phyloP scores from a whole-genome alignment of 352 stramenopile genomes.

The Blastocystis sp. region DNA sequence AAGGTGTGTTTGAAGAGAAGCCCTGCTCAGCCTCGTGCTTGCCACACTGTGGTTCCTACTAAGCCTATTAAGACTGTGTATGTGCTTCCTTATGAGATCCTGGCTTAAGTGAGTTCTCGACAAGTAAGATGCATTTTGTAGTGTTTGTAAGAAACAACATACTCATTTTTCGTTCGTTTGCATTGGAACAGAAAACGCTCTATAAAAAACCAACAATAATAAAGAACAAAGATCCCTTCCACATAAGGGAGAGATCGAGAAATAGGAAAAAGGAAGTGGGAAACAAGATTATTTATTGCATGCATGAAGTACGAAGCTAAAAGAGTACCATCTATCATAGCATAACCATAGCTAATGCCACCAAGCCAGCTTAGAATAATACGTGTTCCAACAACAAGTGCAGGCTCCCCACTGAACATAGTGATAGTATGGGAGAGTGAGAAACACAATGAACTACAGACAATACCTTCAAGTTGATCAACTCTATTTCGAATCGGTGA shows the following conservation, averaged over 20 bases:
- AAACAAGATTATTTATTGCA: neutral
- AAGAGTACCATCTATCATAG: neutral
- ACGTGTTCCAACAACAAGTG: neutral
- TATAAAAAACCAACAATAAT: too few relatives aligned
- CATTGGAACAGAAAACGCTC: too few relatives aligned
- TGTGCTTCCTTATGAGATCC: conserved; percentile 67
- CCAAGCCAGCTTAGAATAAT: neutral
- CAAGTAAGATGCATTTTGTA: conserved; percentile 57
- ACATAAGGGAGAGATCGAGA: too few relatives aligned
- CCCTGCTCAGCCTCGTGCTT: conserved; percentile 79
- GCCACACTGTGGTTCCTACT: conserved; percentile 59
- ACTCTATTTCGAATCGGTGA: neutral
- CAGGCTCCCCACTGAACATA: neutral
- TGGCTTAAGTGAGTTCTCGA: conserved; percentile 55
- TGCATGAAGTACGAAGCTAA: neutral
- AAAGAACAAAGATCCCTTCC: neutral
- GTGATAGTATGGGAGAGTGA: neutral
- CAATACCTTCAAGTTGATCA: neutral
- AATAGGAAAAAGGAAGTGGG: neutral
- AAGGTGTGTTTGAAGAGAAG: conserved; percentile 89
- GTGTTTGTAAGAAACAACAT: conserved; percentile 23
- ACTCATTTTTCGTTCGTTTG: neutral
- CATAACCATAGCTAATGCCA: neutral
- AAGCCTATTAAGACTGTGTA: conserved; percentile 66
- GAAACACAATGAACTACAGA: neutral